Base-by-base conservation (phyloP, 768 basidiomycete genomes). In the Neoboletus subvelutipes region DNA sequence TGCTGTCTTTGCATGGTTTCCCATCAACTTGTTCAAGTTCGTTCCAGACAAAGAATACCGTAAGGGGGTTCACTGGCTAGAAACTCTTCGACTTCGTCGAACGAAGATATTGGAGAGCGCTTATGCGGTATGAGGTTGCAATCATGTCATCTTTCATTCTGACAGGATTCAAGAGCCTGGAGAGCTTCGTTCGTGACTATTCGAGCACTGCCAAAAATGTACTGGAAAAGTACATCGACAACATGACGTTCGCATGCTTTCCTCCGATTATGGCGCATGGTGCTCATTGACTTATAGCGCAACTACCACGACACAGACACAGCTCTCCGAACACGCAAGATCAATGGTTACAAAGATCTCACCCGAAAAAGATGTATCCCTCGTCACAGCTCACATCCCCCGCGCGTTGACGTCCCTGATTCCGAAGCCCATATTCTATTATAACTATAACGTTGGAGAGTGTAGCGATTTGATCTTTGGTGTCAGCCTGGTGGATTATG, bases 401-500 rank as follows among this genome's bases (percentile, higher is more conserved):
- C 84, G 83, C 34, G 81, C 85, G 17, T 71, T 92, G 50, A 79
- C 83, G 4, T 80, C 80, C 29, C 79, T 86, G 17, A 86, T 83
- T 50, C 91, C 89, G 18, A 85, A 85, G 57, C 86, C 85, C 13
- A 78, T 86, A 37, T 74, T 90, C 64, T 93, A 94, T 72, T 80
- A 88, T 64, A 86, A 90, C 67, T 87, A 83, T 54, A 77, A 80
- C 58, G 88, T 96, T 26, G 94, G 94, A 26, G 85, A 86, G 67
- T 97, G 94, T 67, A 83, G 81, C 51, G 93, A 95, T 71, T 73
- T 97, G 26, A 90, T 95, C 34, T 97, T 96, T 67, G 94, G 94
- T 24, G 85, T 95, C 61, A 87, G 83, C 62, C 74, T 97, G 55
- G 86, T 88, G 40, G 94, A 95, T 67, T 96, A 97, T 66, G 91